These are phyloP conservation scores for Canna indica DNA, from an alignment of 176 grass and related monocot genomes.

Conservation along the genomic window DNA sequence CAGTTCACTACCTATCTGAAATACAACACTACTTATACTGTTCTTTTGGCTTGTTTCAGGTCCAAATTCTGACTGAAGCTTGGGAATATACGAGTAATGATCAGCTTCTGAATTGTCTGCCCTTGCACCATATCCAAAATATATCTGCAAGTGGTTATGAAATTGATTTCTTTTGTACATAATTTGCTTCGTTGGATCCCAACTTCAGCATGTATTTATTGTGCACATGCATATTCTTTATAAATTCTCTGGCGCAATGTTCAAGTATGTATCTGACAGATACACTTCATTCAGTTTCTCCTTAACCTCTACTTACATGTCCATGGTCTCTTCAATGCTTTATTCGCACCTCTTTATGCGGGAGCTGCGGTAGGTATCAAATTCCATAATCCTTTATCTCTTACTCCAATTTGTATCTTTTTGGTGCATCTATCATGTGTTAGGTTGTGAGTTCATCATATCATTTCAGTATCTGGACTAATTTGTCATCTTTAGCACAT, in stretches of 20 bases:
- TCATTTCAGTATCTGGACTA: neutral
- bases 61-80: slow-evolving; percentile 78
- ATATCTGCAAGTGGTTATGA: neutral
- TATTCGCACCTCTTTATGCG: slow-evolving; percentile 86
- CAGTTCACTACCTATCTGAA: neutral
- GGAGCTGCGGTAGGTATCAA: slow-evolving; percentile 61
- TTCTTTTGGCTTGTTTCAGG: slow-evolving; percentile 39
- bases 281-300: slow-evolving; percentile 23
- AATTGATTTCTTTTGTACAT: neutral
- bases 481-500: neutral
- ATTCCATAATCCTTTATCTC: neutral
- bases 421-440: neutral
- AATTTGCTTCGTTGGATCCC: neutral
- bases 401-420: neutral
- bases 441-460: neutral
- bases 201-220: neutral
- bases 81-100: slow-evolving; percentile 75
- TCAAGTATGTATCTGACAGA: neutral
- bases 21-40: neutral
- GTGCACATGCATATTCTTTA: neutral
- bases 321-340: slow-evolving; percentile 94
- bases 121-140: slow-evolving; percentile 91
- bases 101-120: slow-evolving; percentile 83
- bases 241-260: neutral
- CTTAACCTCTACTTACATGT: slow-evolving; percentile 90